These are phyloP conservation scores for Cyclocybe aegerita DNA, from an alignment of 768 basidiomycete genomes.

Conservation along the genomic window DNA sequence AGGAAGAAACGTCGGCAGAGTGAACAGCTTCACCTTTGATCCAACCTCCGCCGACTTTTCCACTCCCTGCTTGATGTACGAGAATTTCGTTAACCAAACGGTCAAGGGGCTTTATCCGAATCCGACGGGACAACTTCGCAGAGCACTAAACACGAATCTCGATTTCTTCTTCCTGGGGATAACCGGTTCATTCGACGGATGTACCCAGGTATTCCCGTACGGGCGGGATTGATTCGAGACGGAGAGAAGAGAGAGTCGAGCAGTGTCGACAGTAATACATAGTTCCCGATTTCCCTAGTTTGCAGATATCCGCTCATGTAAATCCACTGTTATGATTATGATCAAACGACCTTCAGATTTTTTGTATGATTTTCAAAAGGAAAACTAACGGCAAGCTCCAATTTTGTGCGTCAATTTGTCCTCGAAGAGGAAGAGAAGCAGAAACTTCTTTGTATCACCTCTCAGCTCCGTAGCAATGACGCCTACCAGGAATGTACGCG, in stretches of 20 bases:
- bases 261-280: background rate
- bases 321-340: too few species aligned
- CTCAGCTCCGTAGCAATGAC: too few species aligned
- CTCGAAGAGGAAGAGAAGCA: too few species aligned
- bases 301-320: too few species aligned
- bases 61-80: slow-evolving; percentile 14
- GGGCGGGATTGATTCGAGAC: slow-evolving; percentile 1
- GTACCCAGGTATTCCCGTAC: slow-evolving; percentile 15
- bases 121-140: slow-evolving; percentile 11
- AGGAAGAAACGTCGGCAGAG: slow-evolving; percentile 11
- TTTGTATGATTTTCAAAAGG: too few species aligned
- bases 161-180: slow-evolving; percentile 11
- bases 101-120: slow-evolving; percentile 16
- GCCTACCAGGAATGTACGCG: too few species aligned
- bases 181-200: slow-evolving; percentile 2
- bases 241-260: background rate
- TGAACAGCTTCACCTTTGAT: slow-evolving; percentile 14
- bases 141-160: slow-evolving; percentile 14
- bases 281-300: too few species aligned
- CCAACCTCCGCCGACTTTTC: slow-evolving; percentile 12
- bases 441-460: too few species aligned
- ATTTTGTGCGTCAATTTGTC: too few species aligned
- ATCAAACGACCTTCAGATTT: too few species aligned
- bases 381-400: too few species aligned
- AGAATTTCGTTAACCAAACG: slow-evolving; percentile 16